Percentiles rank a stretch among this genome's conserved stretches.
Conservation (phyloP, 768 basidiomycete genomes). For the Amanita rubescens region DNA sequence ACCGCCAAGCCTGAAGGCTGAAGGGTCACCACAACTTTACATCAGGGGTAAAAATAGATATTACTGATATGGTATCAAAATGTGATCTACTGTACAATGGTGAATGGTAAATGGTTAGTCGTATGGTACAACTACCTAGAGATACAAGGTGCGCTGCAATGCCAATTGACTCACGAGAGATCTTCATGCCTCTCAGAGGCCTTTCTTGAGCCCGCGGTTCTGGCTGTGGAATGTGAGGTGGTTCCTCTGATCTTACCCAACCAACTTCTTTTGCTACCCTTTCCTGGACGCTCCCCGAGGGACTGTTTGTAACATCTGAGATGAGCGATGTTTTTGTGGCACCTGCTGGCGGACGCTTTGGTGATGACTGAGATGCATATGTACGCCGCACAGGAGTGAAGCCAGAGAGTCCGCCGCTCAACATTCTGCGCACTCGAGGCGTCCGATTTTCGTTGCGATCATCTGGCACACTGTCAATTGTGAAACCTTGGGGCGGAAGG, state of each 20-base stretch:
- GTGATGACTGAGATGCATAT: slow-evolving; percentile 37
- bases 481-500: slow-evolving; percentile 61
- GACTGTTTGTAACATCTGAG: slow-evolving; percentile 63
- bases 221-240: slow-evolving; percentile 22
- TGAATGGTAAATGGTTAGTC: too few relatives aligned
- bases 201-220: slow-evolving; percentile 6
- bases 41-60: not conserved
- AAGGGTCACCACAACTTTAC: too few relatives aligned
- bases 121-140: slow-evolving; percentile 18
- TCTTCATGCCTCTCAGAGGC: slow-evolving; percentile 1
- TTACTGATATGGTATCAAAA: slow-evolving; percentile 3
- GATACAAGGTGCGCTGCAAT: slow-evolving; percentile 18
- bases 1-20: slow-evolving; percentile 3
- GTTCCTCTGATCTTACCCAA: slow-evolving; percentile 59
- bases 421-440: slow-evolving; percentile 54
- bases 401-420: slow-evolving; percentile 52
- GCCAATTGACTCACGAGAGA: slow-evolving; percentile 9
- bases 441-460: slow-evolving; percentile 37
- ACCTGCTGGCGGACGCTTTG: slow-evolving; percentile 33
- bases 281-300: slow-evolving; percentile 33
- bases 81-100: slow-evolving; percentile 4
- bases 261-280: slow-evolving; percentile 55
- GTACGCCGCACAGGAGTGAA: slow-evolving; percentile 65
- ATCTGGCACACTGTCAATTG: slow-evolving; percentile 41
- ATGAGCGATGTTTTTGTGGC: slow-evolving; percentile 29